phyloP scores from a whole-genome alignment of 495 filamentous ascomycete genomes.

The Talaromyces stipitatus region DNA sequence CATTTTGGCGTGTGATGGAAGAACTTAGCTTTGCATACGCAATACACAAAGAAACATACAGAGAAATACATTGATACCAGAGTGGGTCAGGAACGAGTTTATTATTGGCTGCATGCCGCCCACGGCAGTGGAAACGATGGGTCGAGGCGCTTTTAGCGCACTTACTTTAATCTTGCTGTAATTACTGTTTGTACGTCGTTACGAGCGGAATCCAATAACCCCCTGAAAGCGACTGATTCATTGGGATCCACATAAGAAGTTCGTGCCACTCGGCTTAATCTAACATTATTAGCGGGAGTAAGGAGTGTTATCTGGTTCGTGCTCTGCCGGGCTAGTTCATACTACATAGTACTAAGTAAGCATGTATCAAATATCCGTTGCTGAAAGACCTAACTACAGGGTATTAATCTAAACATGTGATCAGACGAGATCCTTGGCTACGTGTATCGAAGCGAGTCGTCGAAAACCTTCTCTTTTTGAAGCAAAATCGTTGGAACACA shows the following conservation, averaged over 20 bases:
- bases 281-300: neutral
- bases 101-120: neutral
- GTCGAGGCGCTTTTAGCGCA: neutral
- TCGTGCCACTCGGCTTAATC: neutral
- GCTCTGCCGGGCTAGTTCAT: neutral
- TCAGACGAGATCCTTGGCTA: neutral
- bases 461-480: neutral
- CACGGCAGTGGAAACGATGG: neutral
- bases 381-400: too few species aligned
- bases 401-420: neutral
- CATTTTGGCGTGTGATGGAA: neutral
- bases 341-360: neutral
- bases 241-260: neutral
- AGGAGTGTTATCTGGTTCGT: neutral
- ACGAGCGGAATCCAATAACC: neutral
- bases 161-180: neutral
- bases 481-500: neutral
- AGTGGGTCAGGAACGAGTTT: neutral
- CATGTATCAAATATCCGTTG: too few species aligned
- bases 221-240: neutral
- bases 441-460: neutral
- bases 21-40: neutral
- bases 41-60: neutral
- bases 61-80: neutral
- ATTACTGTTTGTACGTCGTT: neutral